Base-by-base conservation (phyloP, 2,329 filamentous ascomycete species). In the Ceratocystis albifundus region DNA sequence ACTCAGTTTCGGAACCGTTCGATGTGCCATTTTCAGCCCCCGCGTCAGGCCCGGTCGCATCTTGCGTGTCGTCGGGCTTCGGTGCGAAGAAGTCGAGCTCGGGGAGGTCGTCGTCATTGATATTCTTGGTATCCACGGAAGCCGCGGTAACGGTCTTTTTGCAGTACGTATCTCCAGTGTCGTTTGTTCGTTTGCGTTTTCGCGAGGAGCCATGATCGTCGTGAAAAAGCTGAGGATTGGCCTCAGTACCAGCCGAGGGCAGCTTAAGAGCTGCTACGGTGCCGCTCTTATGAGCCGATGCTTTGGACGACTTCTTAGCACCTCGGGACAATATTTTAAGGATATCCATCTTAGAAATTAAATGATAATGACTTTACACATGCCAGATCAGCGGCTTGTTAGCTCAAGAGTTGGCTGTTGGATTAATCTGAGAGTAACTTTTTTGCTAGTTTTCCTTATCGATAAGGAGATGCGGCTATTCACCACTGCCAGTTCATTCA, bases 281-380 rank as follows among this genome's bases (percentile, higher is more conserved):
- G 50, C 69, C 70, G 44, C 69, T 65, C 30, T 70, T 71, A 50
- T 75, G 72, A 4, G 69, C 69, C 12, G 73, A 69, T 20, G 72
- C 71, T 67, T 76, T 79, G 4, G 77, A 72, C 15, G 79, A 76
- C 71, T 79, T 79, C 69, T 88, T 89, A 2, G 84, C 85, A 67
- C 87, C 87, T 63, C 88, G 82, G 45, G 88, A 89, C 68, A 91
- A 78, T 41, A 91, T 77, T 72, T 86, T 89, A 72, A 90, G 79
- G 65, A 90, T 85, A 75, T 91, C 87, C 87, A 89, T 89, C 66
- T 62, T 70, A 17, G 32, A 8, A 8, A 5, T 25, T 36, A 22
- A 22, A 10, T 32, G 46, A 20, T 20, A 30, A 30, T 30, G 32
- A 15, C n/a, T 44, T 30, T 62, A 4, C 28, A n/a, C 48, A 28